Percentiles rank a stretch among this genome's conserved stretches.
phyloP scores from a whole-genome alignment of 1,284 basidiomycete species.

The Cryptococcus wingfieldii region DNA sequence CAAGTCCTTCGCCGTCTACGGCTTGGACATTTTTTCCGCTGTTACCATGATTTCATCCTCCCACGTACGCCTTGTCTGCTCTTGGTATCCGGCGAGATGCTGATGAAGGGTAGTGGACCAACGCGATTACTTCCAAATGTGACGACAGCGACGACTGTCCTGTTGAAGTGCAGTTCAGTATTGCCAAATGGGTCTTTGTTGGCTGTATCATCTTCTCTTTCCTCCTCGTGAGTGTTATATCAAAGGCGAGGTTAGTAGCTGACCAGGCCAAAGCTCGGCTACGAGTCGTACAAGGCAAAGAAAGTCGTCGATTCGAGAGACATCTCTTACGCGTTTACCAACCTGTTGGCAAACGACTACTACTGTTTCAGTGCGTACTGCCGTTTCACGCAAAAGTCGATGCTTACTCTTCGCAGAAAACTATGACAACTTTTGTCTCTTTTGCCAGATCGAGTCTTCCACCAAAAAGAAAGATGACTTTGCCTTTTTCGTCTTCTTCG shows the following conservation, averaged over 20 bases:
- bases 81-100: background rate
- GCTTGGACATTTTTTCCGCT: conserved; percentile 96
- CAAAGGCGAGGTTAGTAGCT: background rate
- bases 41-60: conserved; percentile 91
- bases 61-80: conserved; percentile 42
- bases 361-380: conserved; percentile 74
- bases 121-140: conserved; percentile 78
- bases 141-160: conserved; percentile 56
- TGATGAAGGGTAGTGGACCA: conserved; percentile 62
- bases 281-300: conserved; percentile 86
- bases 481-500: conserved; percentile 98
- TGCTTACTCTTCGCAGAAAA: conserved; percentile 57
- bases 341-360: conserved; percentile 94
- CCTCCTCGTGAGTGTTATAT: conserved; percentile 62
- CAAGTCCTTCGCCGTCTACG: conserved; percentile 92
- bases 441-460: conserved; percentile 90
- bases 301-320: conserved; percentile 91
- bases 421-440: conserved; percentile 97
- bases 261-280: conserved; percentile 57
- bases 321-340: conserved; percentile 95
- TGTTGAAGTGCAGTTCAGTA: conserved; percentile 79
- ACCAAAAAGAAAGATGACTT: conserved; percentile 96
- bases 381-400: background rate
- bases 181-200: conserved; percentile 94
- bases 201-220: conserved; percentile 98